Base-by-base conservation (phyloP, 768 basidiomycete genomes). In the Phylloporus sp. region DNA sequence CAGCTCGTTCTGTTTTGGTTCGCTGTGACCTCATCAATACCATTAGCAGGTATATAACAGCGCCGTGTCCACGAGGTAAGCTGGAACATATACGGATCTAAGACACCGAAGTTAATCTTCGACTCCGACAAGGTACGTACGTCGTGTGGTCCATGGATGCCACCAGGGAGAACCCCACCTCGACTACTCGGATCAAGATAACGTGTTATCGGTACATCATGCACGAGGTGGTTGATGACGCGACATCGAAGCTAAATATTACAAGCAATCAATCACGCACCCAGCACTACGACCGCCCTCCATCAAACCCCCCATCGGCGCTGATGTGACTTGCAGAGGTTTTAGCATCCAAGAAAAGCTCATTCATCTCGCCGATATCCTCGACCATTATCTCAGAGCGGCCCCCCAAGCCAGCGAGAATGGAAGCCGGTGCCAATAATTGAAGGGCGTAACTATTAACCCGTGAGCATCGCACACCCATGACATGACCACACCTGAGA, bases 271-370 rank as follows among this genome's bases (percentile, higher is more conserved):
- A 40, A 49, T 41, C 31, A 50, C 35, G 49, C 18, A 57, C 50
- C 38, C 45, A 38, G 6, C 24, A 49, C 72, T 62, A 70, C 52
- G 53, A 67, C 63, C 59, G 55, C 2, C 71, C 59, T 18, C 72
- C 71, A 35, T 66, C 59, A 46, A 67, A 72, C 23, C 70, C 67
- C 5, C 69, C 72, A 23, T 67, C 65, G 15, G 69, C 76, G 57
- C 70, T 69, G 31, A 84, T 82, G 54, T 79, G 74, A 22, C 68
- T 64, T n/a, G 85, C 85, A 50, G 79, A 80, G 0, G 88, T 85
- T 66, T 94, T 95, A 18, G 95, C 93, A 68, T 98, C 95, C 61
- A 97, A 75, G 77, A 99, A 99, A 28, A 99, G 74, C 64, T 91
- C 91, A 57, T 86, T 86, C 86, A 97, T 93, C 77, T 97, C 94